Conservation (phyloP, 2,329 filamentous ascomycete genomes). For the Elsinoe ampelina region DNA sequence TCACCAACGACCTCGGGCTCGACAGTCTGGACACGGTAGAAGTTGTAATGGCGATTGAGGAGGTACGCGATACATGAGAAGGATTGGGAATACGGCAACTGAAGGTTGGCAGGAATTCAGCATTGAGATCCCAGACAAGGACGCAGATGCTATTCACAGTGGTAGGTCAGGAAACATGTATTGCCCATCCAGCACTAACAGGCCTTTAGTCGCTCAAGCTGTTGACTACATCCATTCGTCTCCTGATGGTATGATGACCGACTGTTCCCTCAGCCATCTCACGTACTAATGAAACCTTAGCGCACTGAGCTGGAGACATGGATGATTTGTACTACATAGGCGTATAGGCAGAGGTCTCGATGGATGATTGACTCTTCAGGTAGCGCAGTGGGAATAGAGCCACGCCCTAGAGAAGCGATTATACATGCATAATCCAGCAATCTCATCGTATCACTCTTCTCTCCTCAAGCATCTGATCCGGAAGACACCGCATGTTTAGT, state of each 20-base stretch:
- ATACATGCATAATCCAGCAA: slow-evolving; percentile 11
- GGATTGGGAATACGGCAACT: slow-evolving; percentile 40
- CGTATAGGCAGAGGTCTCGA: neutral
- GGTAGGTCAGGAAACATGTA: slow-evolving; percentile 48
- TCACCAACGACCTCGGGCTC: slow-evolving; percentile 88
- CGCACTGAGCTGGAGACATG: slow-evolving; percentile 21
- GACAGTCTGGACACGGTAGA: slow-evolving; percentile 98
- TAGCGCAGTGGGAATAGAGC: neutral
- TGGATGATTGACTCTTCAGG: neutral
- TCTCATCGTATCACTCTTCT: no score
- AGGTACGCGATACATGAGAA: slow-evolving; percentile 47
- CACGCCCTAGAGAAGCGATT: slow-evolving; percentile 9
- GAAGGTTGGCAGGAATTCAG: slow-evolving; percentile 55
- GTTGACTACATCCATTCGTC: slow-evolving; percentile 89
- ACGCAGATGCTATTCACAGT: slow-evolving; percentile 87
- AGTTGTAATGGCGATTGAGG: slow-evolving; percentile 99
- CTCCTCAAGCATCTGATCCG: no score
- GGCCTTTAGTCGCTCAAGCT: slow-evolving; percentile 70
- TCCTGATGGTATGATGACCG: slow-evolving; percentile 65
- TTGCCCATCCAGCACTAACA: slow-evolving; percentile 24
- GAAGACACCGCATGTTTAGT: no score
- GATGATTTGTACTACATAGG: neutral
- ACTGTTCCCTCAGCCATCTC: neutral
- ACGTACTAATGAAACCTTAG: slow-evolving; percentile 14
- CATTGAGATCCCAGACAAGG: slow-evolving; percentile 98